phyloP scores from a whole-genome alignment of 2,329 filamentous ascomycete genomes.

The Thielaviopsis populi region DNA sequence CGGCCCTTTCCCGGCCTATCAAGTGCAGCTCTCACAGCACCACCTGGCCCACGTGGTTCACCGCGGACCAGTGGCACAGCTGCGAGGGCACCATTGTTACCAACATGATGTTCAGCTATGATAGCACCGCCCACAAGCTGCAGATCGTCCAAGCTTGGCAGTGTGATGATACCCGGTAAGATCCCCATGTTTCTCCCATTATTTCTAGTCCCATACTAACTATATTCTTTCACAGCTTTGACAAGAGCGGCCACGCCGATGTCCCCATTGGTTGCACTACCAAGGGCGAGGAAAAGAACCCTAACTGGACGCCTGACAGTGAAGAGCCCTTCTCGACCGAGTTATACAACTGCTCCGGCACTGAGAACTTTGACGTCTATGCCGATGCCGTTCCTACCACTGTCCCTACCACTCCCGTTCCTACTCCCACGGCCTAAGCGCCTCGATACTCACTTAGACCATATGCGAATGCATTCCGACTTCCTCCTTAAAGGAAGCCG shows the following conservation, averaged over 20 bases:
- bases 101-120: constrained; percentile 31
- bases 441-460: no score
- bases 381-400: not conserved
- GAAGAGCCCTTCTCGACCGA: constrained; percentile 24
- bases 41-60: constrained; percentile 35
- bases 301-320: constrained; percentile 21
- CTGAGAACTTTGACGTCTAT: not conserved
- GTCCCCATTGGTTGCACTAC: not conserved
- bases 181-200: no score
- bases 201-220: not conserved
- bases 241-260: constrained; percentile 6
- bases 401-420: not conserved
- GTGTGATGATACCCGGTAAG: constrained; percentile 22
- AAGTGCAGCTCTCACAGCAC: constrained; percentile 29
- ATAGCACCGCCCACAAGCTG: constrained; percentile 25
- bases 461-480: no score
- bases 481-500: no score
- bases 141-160: constrained; percentile 35
- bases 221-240: not conserved
- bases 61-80: constrained; percentile 30
- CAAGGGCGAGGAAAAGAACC: constrained; percentile 19
- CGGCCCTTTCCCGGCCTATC: constrained; percentile 26
- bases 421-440: no score
- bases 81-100: constrained; percentile 25
- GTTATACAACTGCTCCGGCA: constrained; percentile 20